Evolutionary conservation across 129 eudicot species (phyloP).

Genomic region (Pittosporum tobira): DNA sequence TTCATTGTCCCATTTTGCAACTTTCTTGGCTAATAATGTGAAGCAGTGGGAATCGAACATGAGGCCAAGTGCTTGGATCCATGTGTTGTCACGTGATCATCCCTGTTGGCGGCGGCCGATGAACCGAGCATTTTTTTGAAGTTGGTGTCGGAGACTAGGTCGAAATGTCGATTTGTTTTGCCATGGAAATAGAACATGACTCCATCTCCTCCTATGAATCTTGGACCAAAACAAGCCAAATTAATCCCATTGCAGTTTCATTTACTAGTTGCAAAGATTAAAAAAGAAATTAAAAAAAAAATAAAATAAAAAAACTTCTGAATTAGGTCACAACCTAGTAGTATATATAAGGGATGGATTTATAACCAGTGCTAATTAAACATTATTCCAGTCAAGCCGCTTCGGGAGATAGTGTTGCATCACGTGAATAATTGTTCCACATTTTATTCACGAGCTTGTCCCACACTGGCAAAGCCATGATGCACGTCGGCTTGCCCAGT

Average conservation of each 20-base stretch:
- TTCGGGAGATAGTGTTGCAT: too few relatives aligned
- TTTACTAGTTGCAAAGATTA: constrained; percentile 4
- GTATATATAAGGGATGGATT: too few relatives aligned
- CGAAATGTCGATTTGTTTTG: constrained; percentile 17
- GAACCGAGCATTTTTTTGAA: constrained; percentile 17
- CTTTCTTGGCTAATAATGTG: constrained; percentile 16
- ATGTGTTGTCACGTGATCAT: constrained; percentile 17
- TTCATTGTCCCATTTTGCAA: constrained; percentile 10
- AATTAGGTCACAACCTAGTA: too few relatives aligned
- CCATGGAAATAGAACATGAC: constrained; percentile 19
- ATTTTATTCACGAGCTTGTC: too few relatives aligned
- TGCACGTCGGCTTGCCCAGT: too few relatives aligned
- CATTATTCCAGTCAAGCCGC: too few relatives aligned
- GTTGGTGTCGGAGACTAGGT: constrained; percentile 16
- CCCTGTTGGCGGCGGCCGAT: constrained; percentile 15
- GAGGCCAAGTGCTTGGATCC: constrained; percentile 21
- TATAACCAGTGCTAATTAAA: too few relatives aligned
- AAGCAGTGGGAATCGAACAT: constrained; percentile 19
- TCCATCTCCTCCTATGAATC: constrained; percentile 21
- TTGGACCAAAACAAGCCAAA: constrained; percentile 16
- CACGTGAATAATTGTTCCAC: too few relatives aligned
- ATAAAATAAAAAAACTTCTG: too few relatives aligned
- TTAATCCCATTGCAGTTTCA: constrained; percentile 19
- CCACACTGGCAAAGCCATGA: too few relatives aligned
- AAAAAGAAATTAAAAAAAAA: too few relatives aligned